These are phyloP conservation scores for Cutaneotrichosporon dermatis DNA, from an alignment of 1,284 basidiomycete species.

Conservation along the genomic window DNA sequence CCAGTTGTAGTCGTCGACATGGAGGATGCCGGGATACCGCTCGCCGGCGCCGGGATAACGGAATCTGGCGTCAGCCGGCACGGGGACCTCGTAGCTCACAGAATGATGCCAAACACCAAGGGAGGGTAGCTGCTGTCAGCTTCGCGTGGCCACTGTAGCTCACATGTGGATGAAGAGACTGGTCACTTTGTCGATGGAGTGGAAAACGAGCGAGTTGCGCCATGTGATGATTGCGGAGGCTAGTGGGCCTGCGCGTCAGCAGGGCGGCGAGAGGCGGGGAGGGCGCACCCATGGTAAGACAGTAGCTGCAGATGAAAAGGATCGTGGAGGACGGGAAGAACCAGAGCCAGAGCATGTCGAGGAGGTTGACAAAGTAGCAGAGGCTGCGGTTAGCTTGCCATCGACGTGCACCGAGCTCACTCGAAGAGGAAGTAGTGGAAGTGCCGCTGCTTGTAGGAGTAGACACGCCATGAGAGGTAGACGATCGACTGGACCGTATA, in stretches of 20 bases:
- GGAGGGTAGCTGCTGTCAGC: constrained; percentile 57
- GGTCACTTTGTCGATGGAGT: constrained; percentile 88
- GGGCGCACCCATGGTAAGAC: constrained; percentile 73
- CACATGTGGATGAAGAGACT: constrained; percentile 84
- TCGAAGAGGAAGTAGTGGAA: constrained; percentile 93
- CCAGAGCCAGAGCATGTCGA: constrained; percentile 87
- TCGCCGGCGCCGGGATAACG: constrained; percentile 45
- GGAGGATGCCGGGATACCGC: constrained; percentile 73
- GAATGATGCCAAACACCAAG: constrained; percentile 77
- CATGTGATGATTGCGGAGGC: constrained; percentile 93
- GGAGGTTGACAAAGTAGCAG: constrained; percentile 81
- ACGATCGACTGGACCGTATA: constrained; percentile 65
- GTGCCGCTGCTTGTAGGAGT: constrained; percentile 74
- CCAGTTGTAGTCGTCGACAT: constrained; percentile 48
- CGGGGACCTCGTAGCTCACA: constrained; percentile 61
- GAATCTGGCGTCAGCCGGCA: constrained; percentile 9
- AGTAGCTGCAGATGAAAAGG: constrained; percentile 81
- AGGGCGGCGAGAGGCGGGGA: too few species aligned
- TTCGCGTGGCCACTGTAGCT: background rate
- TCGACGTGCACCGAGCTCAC: too few species aligned
- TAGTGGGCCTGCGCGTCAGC: constrained; percentile 66
- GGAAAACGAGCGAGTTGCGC: constrained; percentile 92
- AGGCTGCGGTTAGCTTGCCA: constrained; percentile 45
- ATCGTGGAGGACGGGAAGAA: constrained; percentile 65
- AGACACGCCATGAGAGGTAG: constrained; percentile 74